Evolutionary conservation across 257 asterid species (phyloP), one percentile per base, ranked within the genome.

Genomic region (Solanum neorickii): DNA sequence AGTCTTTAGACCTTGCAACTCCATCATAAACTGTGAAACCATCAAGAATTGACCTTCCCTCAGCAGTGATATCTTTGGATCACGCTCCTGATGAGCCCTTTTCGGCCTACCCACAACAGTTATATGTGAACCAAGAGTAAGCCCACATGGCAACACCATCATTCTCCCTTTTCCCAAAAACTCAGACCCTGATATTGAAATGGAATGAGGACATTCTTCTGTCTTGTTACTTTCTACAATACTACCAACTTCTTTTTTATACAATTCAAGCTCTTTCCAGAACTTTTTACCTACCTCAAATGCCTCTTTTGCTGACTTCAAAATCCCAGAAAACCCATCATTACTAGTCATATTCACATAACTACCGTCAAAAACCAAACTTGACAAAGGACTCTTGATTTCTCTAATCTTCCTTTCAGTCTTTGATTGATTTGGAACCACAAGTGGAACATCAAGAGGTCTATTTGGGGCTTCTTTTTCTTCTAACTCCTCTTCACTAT

Each of bases 1-100:
- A 5, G 94, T 90, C 93, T 94, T 95, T 87, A 97, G 88, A 46
- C 99, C 99, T 91, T 95, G 98, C 83, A 97, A 72, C 88, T 97
- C 99, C 98, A 97, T 94, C 98, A 94, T 94, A 83, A 97, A 97
- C 92, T 97, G 99, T 0, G 99, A 95, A 87, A 97, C 98, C 99
- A 95, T 94, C 87, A 92, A 88, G 83, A 90, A 91, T 84, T 97
- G 98, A 39, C 99, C 98, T 85, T 94, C 95, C 86, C 86, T 92
- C 89, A 94, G 49, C 91, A 94, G 89, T 1, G 98, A 94, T 87
- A 97, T 97, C 95, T 94, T 97, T 0, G 98, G 91, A 62, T 93
- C 94, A 16, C 91, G 90, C 75, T 95, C 99, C 0, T 91, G 88
- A 89, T 97, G 99, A 47, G 98, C 98, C 83, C 72, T 83, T 92